Base-by-base conservation (phyloP, 163 green algal species). In the Volvox carteri region DNA sequence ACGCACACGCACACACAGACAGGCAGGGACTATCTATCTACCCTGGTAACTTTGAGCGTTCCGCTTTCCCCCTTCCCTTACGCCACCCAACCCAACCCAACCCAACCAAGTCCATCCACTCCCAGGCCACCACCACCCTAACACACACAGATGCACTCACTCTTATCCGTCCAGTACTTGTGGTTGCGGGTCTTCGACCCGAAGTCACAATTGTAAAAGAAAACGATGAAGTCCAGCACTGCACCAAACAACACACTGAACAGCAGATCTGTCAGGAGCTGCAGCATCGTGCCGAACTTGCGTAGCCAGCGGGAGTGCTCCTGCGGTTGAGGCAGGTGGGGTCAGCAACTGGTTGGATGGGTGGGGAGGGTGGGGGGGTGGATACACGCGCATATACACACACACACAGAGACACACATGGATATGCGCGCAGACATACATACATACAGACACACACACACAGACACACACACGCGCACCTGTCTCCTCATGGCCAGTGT, bases 1-100 rank as follows among this genome's bases (percentile, higher is more conserved):
- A 86, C 85, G 5, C 35, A 30, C 42, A 91, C 8, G 37, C 90
- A 93, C 12, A 73, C 90, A 58, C 50, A 58, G 12, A 58, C 50
- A 58, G 12, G 16, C 50, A 58, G n/a, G n/a, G n/a, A n/a, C n/a
- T n/a, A n/a, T n/a, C n/a, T n/a, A n/a, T n/a, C n/a, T n/a, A n/a
- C n/a, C n/a, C n/a, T n/a, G n/a, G n/a, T n/a, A n/a, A n/a, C n/a
- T n/a, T n/a, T n/a, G n/a, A n/a, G n/a, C n/a, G n/a, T n/a, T n/a
- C n/a, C n/a, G n/a, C n/a, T n/a, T n/a, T n/a, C n/a, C n/a, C n/a
- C n/a, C n/a, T n/a, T n/a, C n/a, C n/a, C n/a, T n/a, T n/a, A n/a
- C n/a, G n/a, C n/a, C n/a, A n/a, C n/a, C n/a, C n/a, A n/a, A n/a
- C n/a, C n/a, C n/a, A n/a, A n/a, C n/a, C n/a, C n/a, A n/a, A n/a